Evolutionary conservation across 2,329 filamentous ascomycete genomes (phyloP).

Genomic region (Sporothrix euskadiensis): DNA sequence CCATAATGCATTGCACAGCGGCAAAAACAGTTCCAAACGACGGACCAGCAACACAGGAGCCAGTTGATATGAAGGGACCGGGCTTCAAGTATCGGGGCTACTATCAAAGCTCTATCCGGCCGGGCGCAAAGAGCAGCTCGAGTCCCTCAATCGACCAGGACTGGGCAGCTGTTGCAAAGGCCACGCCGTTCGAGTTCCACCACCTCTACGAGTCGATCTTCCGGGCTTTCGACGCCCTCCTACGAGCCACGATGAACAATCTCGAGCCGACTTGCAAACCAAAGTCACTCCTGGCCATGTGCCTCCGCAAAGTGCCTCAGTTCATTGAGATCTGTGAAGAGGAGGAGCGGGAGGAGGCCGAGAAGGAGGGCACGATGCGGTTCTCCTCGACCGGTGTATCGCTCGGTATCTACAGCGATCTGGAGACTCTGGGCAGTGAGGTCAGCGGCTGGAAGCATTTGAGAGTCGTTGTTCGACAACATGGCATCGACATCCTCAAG

Average conservation of each 20-base stretch:
- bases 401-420: constrained; percentile 50
- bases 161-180: constrained; percentile 41
- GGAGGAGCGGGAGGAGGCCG: constrained; percentile 44
- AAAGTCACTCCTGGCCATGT: constrained; percentile 52
- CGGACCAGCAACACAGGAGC: background rate
- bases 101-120: constrained; percentile 8
- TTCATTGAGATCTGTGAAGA: constrained; percentile 51
- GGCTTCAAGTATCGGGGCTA: constrained; percentile 20
- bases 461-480: constrained; percentile 48
- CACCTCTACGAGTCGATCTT: constrained; percentile 49
- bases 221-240: constrained; percentile 47
- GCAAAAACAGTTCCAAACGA: background rate
- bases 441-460: constrained; percentile 51
- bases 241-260: constrained; percentile 43
- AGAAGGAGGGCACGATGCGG: constrained; percentile 42
- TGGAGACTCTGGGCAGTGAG: constrained; percentile 46
- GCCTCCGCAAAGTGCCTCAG: constrained; percentile 50
- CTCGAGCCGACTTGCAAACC: constrained; percentile 1
- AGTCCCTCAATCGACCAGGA: constrained; percentile 40
- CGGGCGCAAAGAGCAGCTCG: background rate
- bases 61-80: background rate
- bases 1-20: constrained; percentile 27
- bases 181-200: constrained; percentile 38
- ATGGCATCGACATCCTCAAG: constrained; percentile 48
- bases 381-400: constrained; percentile 45